These are phyloP conservation scores for Aspergillus alliaceus DNA, from an alignment of 2,329 filamentous ascomycete species.

Conservation along the genomic window DNA sequence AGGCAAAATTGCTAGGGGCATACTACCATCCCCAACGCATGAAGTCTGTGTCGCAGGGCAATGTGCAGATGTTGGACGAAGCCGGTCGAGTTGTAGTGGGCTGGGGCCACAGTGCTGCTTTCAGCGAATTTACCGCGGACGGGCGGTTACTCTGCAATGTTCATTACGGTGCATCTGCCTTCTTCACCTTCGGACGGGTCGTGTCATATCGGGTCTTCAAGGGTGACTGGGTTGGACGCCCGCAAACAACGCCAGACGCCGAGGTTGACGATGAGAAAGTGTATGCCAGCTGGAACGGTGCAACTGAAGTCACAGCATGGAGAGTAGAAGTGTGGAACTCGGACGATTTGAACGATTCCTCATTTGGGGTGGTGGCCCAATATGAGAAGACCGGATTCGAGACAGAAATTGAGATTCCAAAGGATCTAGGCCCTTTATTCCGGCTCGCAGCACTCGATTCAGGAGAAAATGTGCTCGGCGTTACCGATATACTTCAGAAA, in stretches of 20 bases:
- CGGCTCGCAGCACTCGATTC: slow-evolving; percentile 22
- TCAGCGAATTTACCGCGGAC: slow-evolving; percentile 52
- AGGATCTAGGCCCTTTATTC: slow-evolving; percentile 14
- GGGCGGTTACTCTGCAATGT: slow-evolving; percentile 55
- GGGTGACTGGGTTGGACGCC: slow-evolving; percentile 53
- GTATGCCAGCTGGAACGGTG: slow-evolving; percentile 50
- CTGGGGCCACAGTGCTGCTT: slow-evolving; percentile 52
- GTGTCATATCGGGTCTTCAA: slow-evolving; percentile 58
- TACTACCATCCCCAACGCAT: slow-evolving; percentile 42
- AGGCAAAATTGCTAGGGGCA: slow-evolving; percentile 39
- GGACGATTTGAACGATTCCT: slow-evolving; percentile 4
- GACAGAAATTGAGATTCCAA: slow-evolving; percentile 25
- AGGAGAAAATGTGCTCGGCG: slow-evolving; percentile 15
- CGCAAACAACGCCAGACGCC: slow-evolving; percentile 34
- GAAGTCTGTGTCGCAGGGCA: slow-evolving; percentile 42
- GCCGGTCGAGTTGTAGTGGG: slow-evolving; percentile 50
- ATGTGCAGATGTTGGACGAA: slow-evolving; percentile 39
- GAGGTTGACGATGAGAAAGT: slow-evolving; percentile 29
- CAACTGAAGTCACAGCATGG: slow-evolving; percentile 40
- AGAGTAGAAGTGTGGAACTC: slow-evolving; percentile 25
- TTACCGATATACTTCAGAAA: slow-evolving; percentile 16
- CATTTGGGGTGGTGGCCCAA: slow-evolving; percentile 17
- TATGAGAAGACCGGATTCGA: slow-evolving; percentile 32
- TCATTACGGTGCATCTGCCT: slow-evolving; percentile 44
- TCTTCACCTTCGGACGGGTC: slow-evolving; percentile 36